phyloP scores from a whole-genome alignment of 2,329 filamentous ascomycete genomes.

The Fonsecaea pugnacius region DNA sequence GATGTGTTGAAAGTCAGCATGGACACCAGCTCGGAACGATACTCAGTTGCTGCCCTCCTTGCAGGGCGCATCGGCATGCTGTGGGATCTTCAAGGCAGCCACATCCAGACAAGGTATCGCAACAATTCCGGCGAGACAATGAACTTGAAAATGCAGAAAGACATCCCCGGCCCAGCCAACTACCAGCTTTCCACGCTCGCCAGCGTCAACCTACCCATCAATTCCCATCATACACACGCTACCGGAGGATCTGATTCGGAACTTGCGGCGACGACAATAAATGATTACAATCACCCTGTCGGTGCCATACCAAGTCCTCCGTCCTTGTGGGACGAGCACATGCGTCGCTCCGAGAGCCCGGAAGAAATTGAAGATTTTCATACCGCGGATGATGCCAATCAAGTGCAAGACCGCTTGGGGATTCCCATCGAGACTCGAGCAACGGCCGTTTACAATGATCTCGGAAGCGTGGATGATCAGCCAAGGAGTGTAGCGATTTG shows the following conservation, averaged over 20 bases:
- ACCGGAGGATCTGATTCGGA: background rate
- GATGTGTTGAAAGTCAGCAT: slow-evolving; percentile 65
- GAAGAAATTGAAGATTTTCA: slow-evolving; percentile 3
- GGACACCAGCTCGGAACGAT: slow-evolving; percentile 61
- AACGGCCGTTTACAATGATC: slow-evolving; percentile 48
- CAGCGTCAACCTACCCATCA: slow-evolving; percentile 14
- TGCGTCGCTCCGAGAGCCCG: slow-evolving; percentile 6
- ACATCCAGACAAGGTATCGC: slow-evolving; percentile 35
- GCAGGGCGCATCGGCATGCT: slow-evolving; percentile 65
- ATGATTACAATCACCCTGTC: slow-evolving; percentile 8
- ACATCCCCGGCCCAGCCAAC: slow-evolving; percentile 22
- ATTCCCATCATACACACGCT: slow-evolving; percentile 10
- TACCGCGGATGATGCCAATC: background rate
- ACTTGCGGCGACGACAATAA: background rate
- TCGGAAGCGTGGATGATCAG: slow-evolving; percentile 66
- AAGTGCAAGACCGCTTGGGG: background rate
- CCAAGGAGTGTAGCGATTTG: slow-evolving; percentile 69
- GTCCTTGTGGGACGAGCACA: slow-evolving; percentile 25
- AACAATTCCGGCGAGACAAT: slow-evolving; percentile 32
- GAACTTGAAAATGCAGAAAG: slow-evolving; percentile 28
- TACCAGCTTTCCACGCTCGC: slow-evolving; percentile 1
- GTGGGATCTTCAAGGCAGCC: slow-evolving; percentile 53
- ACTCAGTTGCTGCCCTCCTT: slow-evolving; percentile 63
- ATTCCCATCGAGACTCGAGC: slow-evolving; percentile 29
- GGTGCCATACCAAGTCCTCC: slow-evolving; percentile 11